Percentiles rank a stretch among this genome's conserved stretches.
phyloP scores from a whole-genome alignment of 2,329 filamentous ascomycete species.

The Neofusicoccum cordaticola region DNA sequence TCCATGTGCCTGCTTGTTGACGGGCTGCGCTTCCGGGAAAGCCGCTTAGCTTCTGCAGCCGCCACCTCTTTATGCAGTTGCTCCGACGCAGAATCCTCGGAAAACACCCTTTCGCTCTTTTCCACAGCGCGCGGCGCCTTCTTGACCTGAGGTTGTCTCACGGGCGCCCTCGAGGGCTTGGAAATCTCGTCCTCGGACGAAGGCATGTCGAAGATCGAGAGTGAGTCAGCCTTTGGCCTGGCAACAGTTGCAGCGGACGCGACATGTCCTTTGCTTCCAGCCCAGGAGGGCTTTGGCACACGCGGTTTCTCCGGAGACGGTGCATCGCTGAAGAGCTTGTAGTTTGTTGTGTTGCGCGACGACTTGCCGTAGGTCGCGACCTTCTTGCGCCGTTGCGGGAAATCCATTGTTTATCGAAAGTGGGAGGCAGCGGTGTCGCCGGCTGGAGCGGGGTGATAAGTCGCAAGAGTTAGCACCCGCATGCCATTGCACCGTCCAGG shows the following conservation, averaged over 20 bases:
- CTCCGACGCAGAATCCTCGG: constrained; percentile 15
- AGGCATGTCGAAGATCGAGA: constrained; percentile 43
- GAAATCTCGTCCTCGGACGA: constrained; percentile 28
- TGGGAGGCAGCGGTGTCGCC: neutral
- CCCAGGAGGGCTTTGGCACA: constrained; percentile 20
- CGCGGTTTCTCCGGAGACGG: constrained; percentile 34
- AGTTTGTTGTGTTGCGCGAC: constrained; percentile 24
- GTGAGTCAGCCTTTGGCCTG: constrained; percentile 1
- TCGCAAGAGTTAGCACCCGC: neutral
- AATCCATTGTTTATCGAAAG: constrained; percentile 12
- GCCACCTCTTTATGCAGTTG: constrained; percentile 6
- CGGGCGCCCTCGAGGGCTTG: neutral
- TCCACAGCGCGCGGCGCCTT: neutral
- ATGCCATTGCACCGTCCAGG: neutral
- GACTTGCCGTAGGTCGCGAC: constrained; percentile 39
- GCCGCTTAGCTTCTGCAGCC: constrained; percentile 5
- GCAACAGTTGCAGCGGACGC: neutral
- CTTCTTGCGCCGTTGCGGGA: constrained; percentile 34
- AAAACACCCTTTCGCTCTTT: neutral
- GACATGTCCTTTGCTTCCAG: neutral
- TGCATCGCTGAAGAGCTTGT: constrained; percentile 26
- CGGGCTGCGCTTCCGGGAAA: neutral
- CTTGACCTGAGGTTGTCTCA: neutral
- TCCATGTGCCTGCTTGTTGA: neutral
- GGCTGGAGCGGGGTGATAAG: neutral